A percentile compares a stretch with the other conserved stretches of the same genome.
phyloP scores from a whole-genome alignment of 108 stramenopile species.

The Parietichytrium sp. region DNA sequence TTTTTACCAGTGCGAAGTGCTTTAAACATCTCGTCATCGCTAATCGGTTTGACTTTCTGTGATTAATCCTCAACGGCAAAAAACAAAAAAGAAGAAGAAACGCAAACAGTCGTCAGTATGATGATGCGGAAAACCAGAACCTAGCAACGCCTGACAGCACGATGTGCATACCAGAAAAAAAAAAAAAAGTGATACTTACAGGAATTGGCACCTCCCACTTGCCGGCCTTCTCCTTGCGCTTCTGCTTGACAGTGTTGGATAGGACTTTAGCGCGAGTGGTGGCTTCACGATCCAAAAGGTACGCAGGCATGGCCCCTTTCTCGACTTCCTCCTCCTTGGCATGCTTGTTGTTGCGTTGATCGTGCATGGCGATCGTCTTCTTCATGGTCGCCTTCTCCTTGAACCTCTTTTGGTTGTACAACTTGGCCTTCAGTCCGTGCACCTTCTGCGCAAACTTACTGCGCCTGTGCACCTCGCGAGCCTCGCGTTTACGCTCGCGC shows the following conservation, averaged over 20 bases:
- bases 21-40: constrained; percentile 99
- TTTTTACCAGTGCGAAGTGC: constrained; percentile 83
- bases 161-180: constrained; percentile 14
- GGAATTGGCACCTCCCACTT: constrained; percentile 99
- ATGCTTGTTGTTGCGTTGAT: constrained; percentile 89
- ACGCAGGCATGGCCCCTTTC: constrained; percentile 93
- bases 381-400: constrained; percentile 99
- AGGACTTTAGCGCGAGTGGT: constrained; percentile 95
- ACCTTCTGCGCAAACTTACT: constrained; percentile 95
- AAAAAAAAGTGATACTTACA: too few relatives aligned
- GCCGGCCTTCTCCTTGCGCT: constrained; percentile 99
- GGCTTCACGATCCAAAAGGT: constrained; percentile 95
- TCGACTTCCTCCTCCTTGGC: constrained; percentile 87
- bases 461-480: constrained; percentile 88
- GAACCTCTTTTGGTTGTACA: constrained; percentile 92
- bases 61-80: too few relatives aligned
- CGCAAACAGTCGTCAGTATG: too few relatives aligned
- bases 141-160: neutral
- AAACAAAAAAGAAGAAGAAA: too few relatives aligned
- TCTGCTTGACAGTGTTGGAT: constrained; percentile 97
- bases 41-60: constrained; percentile 97
- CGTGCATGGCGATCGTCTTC: constrained; percentile 97
- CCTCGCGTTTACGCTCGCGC: constrained; percentile 89
- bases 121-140: too few relatives aligned
- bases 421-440: constrained; percentile 91